Base-by-base conservation (phyloP, 176 grass and related monocot genomes). In the Phoenix dactylifera region DNA sequence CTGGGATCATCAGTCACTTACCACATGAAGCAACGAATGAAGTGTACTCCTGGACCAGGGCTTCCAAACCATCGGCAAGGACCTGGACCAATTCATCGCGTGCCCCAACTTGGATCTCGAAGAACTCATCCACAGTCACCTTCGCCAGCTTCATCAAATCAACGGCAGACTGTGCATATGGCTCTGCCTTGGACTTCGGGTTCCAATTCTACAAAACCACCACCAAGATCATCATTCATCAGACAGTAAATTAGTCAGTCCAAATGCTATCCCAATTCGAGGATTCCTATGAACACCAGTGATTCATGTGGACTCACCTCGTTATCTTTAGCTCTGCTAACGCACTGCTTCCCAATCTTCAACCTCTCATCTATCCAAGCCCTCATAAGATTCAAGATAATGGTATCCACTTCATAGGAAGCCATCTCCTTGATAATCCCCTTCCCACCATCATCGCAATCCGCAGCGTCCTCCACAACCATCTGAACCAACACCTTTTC, bases 121-220 rank as follows among this genome's bases (percentile, higher is more conserved):
- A 76, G 64, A 91, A 76, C 69, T 80, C 83, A 3, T 91, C 88
- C 57, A 77, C 72, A 1, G 76, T 91, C 57, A 64, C 57, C 73
- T 83, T 91, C 20, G 79, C 69, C 18, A 91, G 52, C 70, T 80
- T 86, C 83, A 86, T 80, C 32, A 91, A 76, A 72, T 91, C 83
- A 25, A 83, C 76, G 6, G 76, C 83, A 7, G 79, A 91, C 26
- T 91, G 65, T 2, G 83, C 88, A 24, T 86, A 85, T 5, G 83
- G 82, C 71, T 91, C 88, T 0, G 55, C 17, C 57, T 86, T 91
- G 16, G 88, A 86, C 69, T 66, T 89, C 1, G 85, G 85, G 53
- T 83, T 81, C 85, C 85, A 88, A 22, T 69, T 83, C 85, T 83
- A 49, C 23, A 68, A 55, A 55, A 60, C 7, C 58, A 60, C 17